Base-by-base conservation (phyloP, 768 basidiomycete species). In the Leucosporidium yakuticum region DNA sequence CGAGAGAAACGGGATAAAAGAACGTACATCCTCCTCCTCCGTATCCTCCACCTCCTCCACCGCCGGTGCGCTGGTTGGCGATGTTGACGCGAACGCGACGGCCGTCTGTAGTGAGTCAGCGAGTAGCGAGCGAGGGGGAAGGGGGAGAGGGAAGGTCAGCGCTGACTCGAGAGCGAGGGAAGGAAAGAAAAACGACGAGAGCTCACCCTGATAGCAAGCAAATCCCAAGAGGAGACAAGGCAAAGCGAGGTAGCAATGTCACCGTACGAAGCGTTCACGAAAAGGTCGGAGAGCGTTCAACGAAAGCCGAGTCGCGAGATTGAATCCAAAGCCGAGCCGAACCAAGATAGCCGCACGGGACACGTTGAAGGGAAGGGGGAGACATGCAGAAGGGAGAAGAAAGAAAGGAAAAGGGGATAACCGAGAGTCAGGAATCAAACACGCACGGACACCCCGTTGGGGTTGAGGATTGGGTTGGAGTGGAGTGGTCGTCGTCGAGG, bases 71-170 rank as follows among this genome's bases (percentile, higher is more conserved):
- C 62, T 69, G 74, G 78, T 81, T 82, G 74, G 80, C 81, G 54
- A 81, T 81, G 82, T 95, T 97, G 61, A 85, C 85, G 79, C 91
- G 91, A 77, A 98, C 86, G 68, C 89, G 84, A 73, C 95, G 85
- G 60, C 94, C 93, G 80, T 97, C 95, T 73, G 25, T 19, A 9
- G n/a, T n/a, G n/a, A n/a, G n/a, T n/a, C n/a, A n/a, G n/a, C n/a
- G n/a, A 21, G 21, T 21, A 25, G 27, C 1, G 23, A 1, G 20
- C 15, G 32, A 25, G 23, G 4, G 6, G 58, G 4, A 48, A n/a
- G 48, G 7, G 47, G 29, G 21, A 8, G 60, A 67, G 17, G 12
- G 44, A 25, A 25, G 23, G 23, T 11, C 21, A 14, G 25, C 25
- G 39, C 32, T 19, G 12, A 21, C 23, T 51, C 25, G 54, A 64